Conservation (phyloP, 2,329 filamentous ascomycete species). For the Cyphellophora europaea region DNA sequence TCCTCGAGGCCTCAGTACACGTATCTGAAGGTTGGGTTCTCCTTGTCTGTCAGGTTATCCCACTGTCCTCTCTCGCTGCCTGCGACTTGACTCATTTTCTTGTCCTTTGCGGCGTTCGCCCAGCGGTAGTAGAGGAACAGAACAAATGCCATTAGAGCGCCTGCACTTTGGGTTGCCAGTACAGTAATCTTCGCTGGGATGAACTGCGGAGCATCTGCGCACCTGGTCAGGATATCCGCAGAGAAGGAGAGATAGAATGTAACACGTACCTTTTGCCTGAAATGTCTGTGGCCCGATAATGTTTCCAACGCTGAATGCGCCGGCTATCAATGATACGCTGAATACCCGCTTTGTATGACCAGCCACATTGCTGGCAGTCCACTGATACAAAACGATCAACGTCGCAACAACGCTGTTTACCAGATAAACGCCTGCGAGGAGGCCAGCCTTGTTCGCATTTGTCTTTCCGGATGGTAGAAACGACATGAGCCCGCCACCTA, state of each 20-base stretch:
- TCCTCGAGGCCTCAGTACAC: slow-evolving; percentile 1
- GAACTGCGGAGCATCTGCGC: slow-evolving; percentile 35
- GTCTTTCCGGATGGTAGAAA: slow-evolving; percentile 21
- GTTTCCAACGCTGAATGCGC: slow-evolving; percentile 35
- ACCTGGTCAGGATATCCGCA: too few species aligned
- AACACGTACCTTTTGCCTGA: slow-evolving; percentile 26
- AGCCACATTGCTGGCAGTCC: slow-evolving; percentile 37
- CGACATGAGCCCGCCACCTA: slow-evolving; percentile 31
- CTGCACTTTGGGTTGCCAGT: slow-evolving; percentile 26
- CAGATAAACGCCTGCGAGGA: slow-evolving; percentile 36
- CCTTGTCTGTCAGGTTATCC: slow-evolving; percentile 23
- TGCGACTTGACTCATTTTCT: not conserved
- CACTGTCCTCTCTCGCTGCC: slow-evolving; percentile 4
- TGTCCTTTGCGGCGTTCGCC: slow-evolving; percentile 23
- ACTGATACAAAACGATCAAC: slow-evolving; percentile 34
- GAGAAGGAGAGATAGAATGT: too few species aligned
- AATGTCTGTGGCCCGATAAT: slow-evolving; percentile 38
- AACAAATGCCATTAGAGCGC: slow-evolving; percentile 18
- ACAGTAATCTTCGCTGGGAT: slow-evolving; percentile 32
- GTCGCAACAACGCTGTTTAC: slow-evolving; percentile 34
- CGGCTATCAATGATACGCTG: slow-evolving; percentile 36
- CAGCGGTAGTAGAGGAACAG: slow-evolving; percentile 23
- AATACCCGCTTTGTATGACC: slow-evolving; percentile 42
- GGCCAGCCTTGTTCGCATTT: slow-evolving; percentile 29
- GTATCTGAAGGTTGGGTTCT: slow-evolving; percentile 22